A percentile compares a stretch with the other conserved stretches of the same genome.
These are phyloP conservation scores for Grosmannia clavigera DNA, from an alignment of 2,329 filamentous ascomycete species.

Conservation along the genomic window DNA sequence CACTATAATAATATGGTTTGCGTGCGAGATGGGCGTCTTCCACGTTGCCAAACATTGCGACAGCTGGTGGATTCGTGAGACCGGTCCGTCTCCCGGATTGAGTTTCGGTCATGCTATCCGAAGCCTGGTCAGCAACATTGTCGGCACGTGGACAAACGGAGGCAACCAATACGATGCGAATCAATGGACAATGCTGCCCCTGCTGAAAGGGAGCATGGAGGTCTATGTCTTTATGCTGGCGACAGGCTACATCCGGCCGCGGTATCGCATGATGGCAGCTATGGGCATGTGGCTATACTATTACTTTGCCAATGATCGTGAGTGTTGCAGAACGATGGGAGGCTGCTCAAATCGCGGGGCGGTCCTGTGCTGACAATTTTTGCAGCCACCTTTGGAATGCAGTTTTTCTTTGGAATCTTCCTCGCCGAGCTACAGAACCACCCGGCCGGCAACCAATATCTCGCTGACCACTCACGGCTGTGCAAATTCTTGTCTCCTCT, in stretches of 20 bases:
- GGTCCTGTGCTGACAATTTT: slow-evolving; percentile 5
- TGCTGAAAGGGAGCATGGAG: slow-evolving; percentile 41
- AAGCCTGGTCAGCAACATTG: slow-evolving; percentile 30
- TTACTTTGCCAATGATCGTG: slow-evolving; percentile 25
- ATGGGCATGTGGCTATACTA: slow-evolving; percentile 36
- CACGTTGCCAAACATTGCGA: slow-evolving; percentile 42
- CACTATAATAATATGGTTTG: slow-evolving; percentile 40
- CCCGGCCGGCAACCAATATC: slow-evolving; percentile 33
- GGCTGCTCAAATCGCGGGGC: no score
- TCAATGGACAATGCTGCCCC: slow-evolving; percentile 45
- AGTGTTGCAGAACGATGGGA: slow-evolving; percentile 2
- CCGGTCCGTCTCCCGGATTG: slow-evolving; percentile 28
- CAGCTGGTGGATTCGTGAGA: slow-evolving; percentile 44
- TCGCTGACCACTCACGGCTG: slow-evolving; percentile 29
- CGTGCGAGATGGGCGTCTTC: slow-evolving; percentile 43
- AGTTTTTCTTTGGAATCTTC: slow-evolving; percentile 50
- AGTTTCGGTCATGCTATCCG: slow-evolving; percentile 28
- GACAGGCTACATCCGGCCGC: slow-evolving; percentile 34
- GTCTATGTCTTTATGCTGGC: slow-evolving; percentile 41
- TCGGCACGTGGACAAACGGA: slow-evolving; percentile 38
- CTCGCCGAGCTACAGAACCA: slow-evolving; percentile 46
- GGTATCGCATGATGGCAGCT: slow-evolving; percentile 35
- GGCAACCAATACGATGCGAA: slow-evolving; percentile 43
- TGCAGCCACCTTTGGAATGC: slow-evolving; percentile 37
- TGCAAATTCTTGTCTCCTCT: slow-evolving; percentile 32